These are phyloP conservation scores for Dillenia turbinata DNA, from an alignment of 164 flowering plant species.

Conservation along the genomic window DNA sequence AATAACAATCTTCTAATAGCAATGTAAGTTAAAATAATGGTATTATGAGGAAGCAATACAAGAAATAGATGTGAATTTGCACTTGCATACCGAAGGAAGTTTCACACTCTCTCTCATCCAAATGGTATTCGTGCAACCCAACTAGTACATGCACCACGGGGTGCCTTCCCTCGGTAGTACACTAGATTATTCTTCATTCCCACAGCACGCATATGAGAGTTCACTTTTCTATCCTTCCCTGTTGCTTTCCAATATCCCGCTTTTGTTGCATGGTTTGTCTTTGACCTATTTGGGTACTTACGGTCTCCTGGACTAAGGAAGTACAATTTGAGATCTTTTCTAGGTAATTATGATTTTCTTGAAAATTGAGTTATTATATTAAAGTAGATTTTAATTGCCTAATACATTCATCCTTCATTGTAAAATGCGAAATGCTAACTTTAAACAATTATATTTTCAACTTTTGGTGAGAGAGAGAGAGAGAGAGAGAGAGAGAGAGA, in stretches of 20 bases:
- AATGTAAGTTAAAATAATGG: background rate
- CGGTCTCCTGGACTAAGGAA: conserved; percentile 94
- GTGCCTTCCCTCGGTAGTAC: conserved; percentile 90
- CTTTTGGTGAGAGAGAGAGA: no score
- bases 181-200: conserved; percentile 98
- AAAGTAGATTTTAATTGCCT: background rate
- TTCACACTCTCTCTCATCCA: conserved; percentile 81
- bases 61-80: background rate
- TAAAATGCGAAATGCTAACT: background rate
- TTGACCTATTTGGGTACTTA: conserved; percentile 90
- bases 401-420: conserved; percentile 5
- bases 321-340: conserved; percentile 95
- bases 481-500: no score
- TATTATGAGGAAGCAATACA: background rate
- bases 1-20: background rate
- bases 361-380: conserved; percentile 4
- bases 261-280: conserved; percentile 93
- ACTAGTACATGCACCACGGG: conserved; percentile 76
- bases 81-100: conserved; percentile 64
- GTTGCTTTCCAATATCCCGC: conserved; percentile 98
- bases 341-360: conserved; percentile 88
- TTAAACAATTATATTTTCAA: background rate
- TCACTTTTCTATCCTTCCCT: conserved; percentile 84
- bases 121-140: conserved; percentile 98
- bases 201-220: conserved; percentile 58